Evolutionary conservation across 495 filamentous ascomycete species (phyloP).

Genomic region (Parachaetomium inaequale): DNA sequence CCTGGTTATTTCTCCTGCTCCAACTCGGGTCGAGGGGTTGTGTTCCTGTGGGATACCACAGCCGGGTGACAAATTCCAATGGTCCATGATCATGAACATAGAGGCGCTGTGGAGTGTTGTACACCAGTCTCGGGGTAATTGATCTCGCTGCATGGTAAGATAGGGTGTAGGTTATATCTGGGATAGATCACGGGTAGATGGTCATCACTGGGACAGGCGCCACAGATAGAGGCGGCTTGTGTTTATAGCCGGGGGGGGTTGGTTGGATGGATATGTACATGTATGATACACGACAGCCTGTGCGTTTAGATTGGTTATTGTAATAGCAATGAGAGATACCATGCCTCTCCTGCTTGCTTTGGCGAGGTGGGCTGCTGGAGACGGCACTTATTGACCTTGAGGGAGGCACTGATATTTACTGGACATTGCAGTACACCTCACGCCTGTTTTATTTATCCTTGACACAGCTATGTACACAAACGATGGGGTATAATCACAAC

Average conservation of each 20-base stretch:
- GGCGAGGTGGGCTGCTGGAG: not conserved
- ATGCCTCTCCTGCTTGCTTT: not conserved
- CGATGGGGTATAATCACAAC: slow-evolving; percentile 17
- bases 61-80: too few relatives aligned
- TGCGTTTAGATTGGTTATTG: not conserved
- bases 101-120: not conserved
- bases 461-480: slow-evolving; percentile 20
- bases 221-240: slow-evolving; percentile 8
- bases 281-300: slow-evolving; percentile 14
- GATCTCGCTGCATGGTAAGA: not conserved
- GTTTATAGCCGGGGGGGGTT: slow-evolving; percentile 3
- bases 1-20: not conserved
- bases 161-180: slow-evolving; percentile 1
- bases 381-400: not conserved
- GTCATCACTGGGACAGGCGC: slow-evolving; percentile 6
- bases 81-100: not conserved
- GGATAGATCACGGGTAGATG: slow-evolving; percentile 14
- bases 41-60: too few relatives aligned
- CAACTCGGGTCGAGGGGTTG: not conserved
- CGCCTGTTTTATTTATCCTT: slow-evolving; percentile 16
- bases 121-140: not conserved
- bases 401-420: not conserved
- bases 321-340: slow-evolving; percentile 8
- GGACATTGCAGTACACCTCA: not conserved
- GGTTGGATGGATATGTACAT: slow-evolving; percentile 8